Evolutionary conservation across 106 monocot species (phyloP).

Genomic region (Chionographis japonica): DNA sequence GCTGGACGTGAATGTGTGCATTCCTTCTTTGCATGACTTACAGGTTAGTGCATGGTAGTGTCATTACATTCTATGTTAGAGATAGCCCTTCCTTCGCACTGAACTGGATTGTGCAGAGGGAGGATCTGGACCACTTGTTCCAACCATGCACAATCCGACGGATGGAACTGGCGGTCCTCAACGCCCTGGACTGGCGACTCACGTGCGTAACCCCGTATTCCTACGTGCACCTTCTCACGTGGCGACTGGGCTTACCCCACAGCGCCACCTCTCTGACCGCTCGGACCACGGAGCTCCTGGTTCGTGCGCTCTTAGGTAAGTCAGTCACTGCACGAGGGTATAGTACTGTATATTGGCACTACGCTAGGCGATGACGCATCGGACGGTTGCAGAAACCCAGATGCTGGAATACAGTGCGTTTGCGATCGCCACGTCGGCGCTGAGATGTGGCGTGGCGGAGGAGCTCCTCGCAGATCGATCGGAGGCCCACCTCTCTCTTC

Average conservation of each 20-base stretch:
- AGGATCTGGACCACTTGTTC: constrained; percentile 47
- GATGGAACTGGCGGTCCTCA: constrained; percentile 72
- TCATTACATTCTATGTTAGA: neutral
- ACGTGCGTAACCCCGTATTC: constrained; percentile 59
- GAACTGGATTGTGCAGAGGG: constrained; percentile 24
- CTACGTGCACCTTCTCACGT: constrained; percentile 32
- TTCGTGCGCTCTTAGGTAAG: constrained; percentile 41
- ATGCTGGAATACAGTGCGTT: constrained; percentile 10
- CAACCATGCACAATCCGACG: constrained; percentile 39
- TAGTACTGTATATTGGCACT: neutral
- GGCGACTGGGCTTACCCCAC: neutral
- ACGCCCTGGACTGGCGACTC: constrained; percentile 67
- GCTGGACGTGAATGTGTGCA: constrained; percentile 39
- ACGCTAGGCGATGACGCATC: neutral
- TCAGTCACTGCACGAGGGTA: no score
- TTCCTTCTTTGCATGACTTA: constrained; percentile 48
- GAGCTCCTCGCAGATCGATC: constrained; percentile 8
- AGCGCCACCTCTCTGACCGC: neutral
- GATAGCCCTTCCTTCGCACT: neutral
- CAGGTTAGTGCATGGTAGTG: constrained; percentile 18
- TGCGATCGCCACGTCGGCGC: constrained; percentile 10
- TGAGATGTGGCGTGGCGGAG: constrained; percentile 10
- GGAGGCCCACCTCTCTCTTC: neutral
- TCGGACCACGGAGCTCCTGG: constrained; percentile 24
- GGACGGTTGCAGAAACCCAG: constrained; percentile 10